These are phyloP conservation scores for Pythium phragmitis DNA, from an alignment of 352 stramenopile genomes.

Conservation along the genomic window DNA sequence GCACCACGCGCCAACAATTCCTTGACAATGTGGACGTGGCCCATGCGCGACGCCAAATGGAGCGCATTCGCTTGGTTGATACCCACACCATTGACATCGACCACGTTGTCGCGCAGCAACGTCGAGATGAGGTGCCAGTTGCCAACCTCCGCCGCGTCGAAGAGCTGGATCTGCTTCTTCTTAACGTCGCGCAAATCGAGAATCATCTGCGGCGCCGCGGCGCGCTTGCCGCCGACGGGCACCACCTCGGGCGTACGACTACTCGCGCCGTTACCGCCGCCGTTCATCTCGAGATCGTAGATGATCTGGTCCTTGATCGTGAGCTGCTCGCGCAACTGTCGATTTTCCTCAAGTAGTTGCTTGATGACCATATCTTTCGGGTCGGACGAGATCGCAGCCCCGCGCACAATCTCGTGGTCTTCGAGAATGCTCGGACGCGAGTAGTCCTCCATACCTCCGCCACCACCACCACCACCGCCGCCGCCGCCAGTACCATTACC, in stretches of 20 bases:
- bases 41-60: constrained; percentile 73
- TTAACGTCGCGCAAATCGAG: constrained; percentile 82
- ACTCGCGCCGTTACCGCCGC: constrained; percentile 28
- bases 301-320: constrained; percentile 84
- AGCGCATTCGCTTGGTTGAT: constrained; percentile 86
- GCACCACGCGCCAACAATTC: constrained; percentile 70
- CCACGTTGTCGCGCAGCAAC: constrained; percentile 76
- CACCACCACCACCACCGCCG: neutral
- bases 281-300: constrained; percentile 78
- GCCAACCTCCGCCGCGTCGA: constrained; percentile 80
- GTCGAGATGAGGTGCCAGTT: constrained; percentile 84
- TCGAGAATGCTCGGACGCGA: constrained; percentile 80
- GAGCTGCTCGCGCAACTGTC: constrained; percentile 70
- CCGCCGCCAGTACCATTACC: constrained; percentile 4
- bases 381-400: constrained; percentile 75
- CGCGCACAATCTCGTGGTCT: constrained; percentile 82
- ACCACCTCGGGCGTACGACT: constrained; percentile 21
- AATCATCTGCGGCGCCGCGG: constrained; percentile 76
- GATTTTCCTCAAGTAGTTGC: constrained; percentile 82
- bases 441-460: constrained; percentile 57
- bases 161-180: constrained; percentile 89
- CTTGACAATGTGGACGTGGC: constrained; percentile 73
- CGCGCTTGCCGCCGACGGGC: constrained; percentile 33
- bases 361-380: constrained; percentile 88
- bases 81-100: constrained; percentile 84